Conservation (phyloP, 2,329 filamentous ascomycete genomes). For the Nigrospora oryzae region DNA sequence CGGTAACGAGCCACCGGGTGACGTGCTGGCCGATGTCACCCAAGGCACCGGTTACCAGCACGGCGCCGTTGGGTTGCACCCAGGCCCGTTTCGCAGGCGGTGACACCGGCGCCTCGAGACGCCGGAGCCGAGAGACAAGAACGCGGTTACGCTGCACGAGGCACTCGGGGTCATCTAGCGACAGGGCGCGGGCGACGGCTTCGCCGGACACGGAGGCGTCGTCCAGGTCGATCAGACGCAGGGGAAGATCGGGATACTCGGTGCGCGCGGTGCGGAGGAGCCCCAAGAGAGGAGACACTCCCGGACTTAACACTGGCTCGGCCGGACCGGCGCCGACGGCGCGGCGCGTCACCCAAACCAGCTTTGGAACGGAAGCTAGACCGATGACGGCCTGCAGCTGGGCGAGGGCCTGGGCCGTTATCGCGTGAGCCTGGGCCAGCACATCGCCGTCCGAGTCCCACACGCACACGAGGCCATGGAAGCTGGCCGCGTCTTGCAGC, state of each 20-base stretch:
- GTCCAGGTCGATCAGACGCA: constrained; percentile 9
- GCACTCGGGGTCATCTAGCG: neutral
- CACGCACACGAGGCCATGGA: neutral
- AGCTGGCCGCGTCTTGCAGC: neutral
- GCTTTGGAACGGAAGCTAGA: neutral
- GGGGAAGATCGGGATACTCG: constrained; percentile 10
- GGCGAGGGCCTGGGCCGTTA: neutral
- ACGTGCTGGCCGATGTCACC: constrained; percentile 9
- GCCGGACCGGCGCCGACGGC: neutral
- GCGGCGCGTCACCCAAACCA: neutral
- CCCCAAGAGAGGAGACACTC: constrained; percentile 9
- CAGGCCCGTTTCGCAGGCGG: neutral
- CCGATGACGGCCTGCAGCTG: neutral
- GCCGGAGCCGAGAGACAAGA: neutral
- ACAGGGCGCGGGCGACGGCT: neutral
- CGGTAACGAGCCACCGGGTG: constrained; percentile 8
- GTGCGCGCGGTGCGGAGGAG: constrained; percentile 10
- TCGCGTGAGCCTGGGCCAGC: neutral
- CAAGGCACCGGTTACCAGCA: constrained; percentile 11
- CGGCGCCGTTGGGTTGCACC: constrained; percentile 7
- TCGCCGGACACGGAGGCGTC: neutral
- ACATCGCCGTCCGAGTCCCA: neutral
- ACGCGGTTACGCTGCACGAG: neutral
- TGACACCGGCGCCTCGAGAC: neutral
- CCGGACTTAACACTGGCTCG: neutral